These are phyloP conservation scores for Leccinum disarticulatum DNA, from an alignment of 768 basidiomycete genomes.

Conservation along the genomic window DNA sequence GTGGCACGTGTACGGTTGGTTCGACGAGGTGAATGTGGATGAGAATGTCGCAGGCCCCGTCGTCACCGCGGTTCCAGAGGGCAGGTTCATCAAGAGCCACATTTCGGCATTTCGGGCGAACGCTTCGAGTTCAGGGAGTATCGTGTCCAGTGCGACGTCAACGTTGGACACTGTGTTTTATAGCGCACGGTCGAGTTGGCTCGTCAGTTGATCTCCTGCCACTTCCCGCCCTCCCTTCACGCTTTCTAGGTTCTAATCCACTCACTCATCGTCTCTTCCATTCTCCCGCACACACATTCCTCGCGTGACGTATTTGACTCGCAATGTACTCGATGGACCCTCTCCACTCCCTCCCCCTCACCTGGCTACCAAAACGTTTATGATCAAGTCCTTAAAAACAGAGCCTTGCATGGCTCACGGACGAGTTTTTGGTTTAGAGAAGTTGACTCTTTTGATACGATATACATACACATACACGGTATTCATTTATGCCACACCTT, in stretches of 20 bases:
- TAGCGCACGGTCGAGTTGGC: slow-evolving; percentile 31
- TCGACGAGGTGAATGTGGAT: not conserved
- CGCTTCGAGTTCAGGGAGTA: slow-evolving; percentile 11
- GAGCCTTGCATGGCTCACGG: not conserved
- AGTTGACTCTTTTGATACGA: not conserved
- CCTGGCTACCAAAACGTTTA: not conserved
- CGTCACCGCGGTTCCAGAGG: not conserved
- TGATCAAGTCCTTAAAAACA: slow-evolving; percentile 1
- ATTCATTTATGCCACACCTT: not conserved
- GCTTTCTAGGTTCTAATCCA: not conserved
- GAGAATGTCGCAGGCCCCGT: not conserved
- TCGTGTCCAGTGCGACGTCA: slow-evolving; percentile 12
- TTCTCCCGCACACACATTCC: not conserved
- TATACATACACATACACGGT: not conserved
- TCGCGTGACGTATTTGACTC: not conserved
- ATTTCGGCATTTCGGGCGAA: slow-evolving; percentile 13
- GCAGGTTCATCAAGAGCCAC: slow-evolving; percentile 12
- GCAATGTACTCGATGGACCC: not conserved
- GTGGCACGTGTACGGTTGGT: slow-evolving; percentile 29
- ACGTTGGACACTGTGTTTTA: slow-evolving; percentile 29
- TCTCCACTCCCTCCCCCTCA: not conserved
- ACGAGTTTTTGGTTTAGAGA: not conserved
- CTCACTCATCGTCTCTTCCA: not conserved
- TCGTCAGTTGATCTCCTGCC: slow-evolving; percentile 16
- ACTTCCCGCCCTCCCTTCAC: no score